Base-by-base conservation (phyloP, 306 rosid genomes). In the Medicago lupulina region DNA sequence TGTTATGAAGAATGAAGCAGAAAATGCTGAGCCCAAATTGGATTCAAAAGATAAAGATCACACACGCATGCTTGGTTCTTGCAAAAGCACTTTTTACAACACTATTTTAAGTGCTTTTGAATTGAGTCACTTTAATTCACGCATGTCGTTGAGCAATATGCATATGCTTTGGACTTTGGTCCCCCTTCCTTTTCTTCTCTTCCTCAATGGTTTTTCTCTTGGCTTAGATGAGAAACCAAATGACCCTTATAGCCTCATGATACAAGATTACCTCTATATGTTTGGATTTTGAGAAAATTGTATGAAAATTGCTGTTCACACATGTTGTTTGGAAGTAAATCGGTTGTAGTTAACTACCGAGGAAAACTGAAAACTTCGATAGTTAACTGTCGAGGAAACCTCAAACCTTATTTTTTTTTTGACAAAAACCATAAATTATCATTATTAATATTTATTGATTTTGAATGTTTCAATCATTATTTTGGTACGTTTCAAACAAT, bases 21-120 rank as follows among this genome's bases (percentile, higher is more conserved):
- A 23, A 55, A 25, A 23, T 12, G 39, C 5, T 23, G 16, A 23
- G 38, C n/a, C 0, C 23, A 59, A 59, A 5, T 59, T 31, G 7
- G 68, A 63, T 25, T 59, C 68, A n/a, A 36, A 63, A 61, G 14
- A 7, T 28, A 31, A 34, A 61, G 10, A 7, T 31, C 9, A 55
- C 67, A 61, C 44, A 14, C 25, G 69, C 70, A 64, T 64, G 49
- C 70, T 28, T 3, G 31, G 0, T 64, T n/a, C 49, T 38, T 64
- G 49, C 70, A 64, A 64, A 63, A 64, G 49, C 14, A 10, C 49
- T 9, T 63, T 63, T 64, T 16, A 38, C 49, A 16, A 36, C 0
- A 2, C 49, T 16, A 13, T n/a, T 63, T n/a, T 63, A 8, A 63
- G 69, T 63, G 47, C 46, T 36, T 53, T 51, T 53, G 23, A 12